Evolutionary conservation across 768 basidiomycete genomes (phyloP).

Genomic region (Lactarius hengduanensis): DNA sequence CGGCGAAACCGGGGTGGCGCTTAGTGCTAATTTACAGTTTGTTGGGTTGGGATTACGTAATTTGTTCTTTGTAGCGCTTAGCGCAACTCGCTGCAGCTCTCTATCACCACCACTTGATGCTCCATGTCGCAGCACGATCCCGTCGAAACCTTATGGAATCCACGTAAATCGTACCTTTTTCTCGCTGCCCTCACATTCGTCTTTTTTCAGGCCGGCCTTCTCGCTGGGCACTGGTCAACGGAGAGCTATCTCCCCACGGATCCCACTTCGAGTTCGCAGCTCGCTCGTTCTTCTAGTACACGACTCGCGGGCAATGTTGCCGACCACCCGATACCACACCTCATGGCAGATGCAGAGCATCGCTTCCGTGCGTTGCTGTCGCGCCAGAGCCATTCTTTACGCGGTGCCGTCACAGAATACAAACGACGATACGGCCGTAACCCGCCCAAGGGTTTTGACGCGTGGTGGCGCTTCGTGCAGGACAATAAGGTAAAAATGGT

Average conservation of each 20-base stretch:
- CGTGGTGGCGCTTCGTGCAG: conserved; percentile 82
- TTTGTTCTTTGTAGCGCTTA: neutral
- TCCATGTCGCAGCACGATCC: conserved; percentile 24
- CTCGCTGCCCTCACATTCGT: conserved; percentile 32
- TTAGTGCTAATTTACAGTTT: neutral
- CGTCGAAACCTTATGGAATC: conserved; percentile 10
- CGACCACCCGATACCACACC: conserved; percentile 79
- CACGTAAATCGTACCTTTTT: conserved; percentile 30
- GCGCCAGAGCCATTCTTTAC: conserved; percentile 77
- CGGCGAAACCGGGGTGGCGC: no score
- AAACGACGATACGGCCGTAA: conserved; percentile 67
- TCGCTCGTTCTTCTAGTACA: conserved; percentile 30
- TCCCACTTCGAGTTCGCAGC: conserved; percentile 29
- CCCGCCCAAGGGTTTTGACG: conserved; percentile 89
- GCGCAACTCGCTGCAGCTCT: neutral
- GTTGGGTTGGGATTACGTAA: neutral
- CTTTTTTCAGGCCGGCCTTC: conserved; percentile 39
- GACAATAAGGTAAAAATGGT: conserved; percentile 72
- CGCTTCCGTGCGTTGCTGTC: conserved; percentile 63
- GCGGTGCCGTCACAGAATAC: conserved; percentile 81
- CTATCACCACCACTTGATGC: conserved; percentile 3
- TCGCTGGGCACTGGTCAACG: conserved; percentile 32
- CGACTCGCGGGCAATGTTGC: conserved; percentile 30
- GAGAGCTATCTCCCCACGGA: conserved; percentile 32
- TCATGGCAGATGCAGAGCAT: conserved; percentile 83